Evolutionary conservation across 352 stramenopile genomes (phyloP), one percentile per base, ranked within the genome.

Genomic region (Nothophytophthora sp.): DNA sequence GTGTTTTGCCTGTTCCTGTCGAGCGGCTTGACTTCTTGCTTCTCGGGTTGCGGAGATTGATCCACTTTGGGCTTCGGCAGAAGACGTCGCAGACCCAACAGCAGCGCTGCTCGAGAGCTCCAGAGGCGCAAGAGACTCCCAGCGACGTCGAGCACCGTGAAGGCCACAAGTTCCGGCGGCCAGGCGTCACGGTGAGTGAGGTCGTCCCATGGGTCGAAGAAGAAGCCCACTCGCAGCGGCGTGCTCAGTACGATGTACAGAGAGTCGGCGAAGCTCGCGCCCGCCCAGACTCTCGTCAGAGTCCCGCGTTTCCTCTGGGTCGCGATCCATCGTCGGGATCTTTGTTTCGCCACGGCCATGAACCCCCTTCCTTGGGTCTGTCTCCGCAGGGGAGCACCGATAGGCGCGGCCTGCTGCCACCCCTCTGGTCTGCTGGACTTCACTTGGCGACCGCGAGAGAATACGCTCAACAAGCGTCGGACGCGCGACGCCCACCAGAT

Each of bases 181-280:
- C 71, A 82, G 2, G 18, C 24, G 35, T 59, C 15, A 33, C 50
- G 19, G 2, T 27, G 23, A 8, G 25, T 6, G 1, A 40, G n/a
- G 12, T 18, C 51, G 16, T 66, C 51, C 47, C 45, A 69, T 15
- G 70, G 60, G 23, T 84, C 70, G 18, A 81, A 81, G 24, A 65
- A 52, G 32, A 80, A 83, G 2, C 70, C 70, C 20, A 81, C 34
- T 0, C 67, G 73, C 11, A 77, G 37, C 11, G 70, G 67, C 37
- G 73, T 48, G 33, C 34, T 65, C 35, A 77, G 30, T 24, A 84
- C 44, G 12, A 81, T 50, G 25, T 76, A 77, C 19, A 77, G 8
- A 8, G 61, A 50, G 30, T 81, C 70, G 4, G 60, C 4, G 23
- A 84, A 73, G 39, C 62, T 70, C 11, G 63, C 46, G 25, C 41